Evolutionary conservation across 2,329 filamentous ascomycete genomes (phyloP).

Genomic region (Trichoderma sp.): DNA sequence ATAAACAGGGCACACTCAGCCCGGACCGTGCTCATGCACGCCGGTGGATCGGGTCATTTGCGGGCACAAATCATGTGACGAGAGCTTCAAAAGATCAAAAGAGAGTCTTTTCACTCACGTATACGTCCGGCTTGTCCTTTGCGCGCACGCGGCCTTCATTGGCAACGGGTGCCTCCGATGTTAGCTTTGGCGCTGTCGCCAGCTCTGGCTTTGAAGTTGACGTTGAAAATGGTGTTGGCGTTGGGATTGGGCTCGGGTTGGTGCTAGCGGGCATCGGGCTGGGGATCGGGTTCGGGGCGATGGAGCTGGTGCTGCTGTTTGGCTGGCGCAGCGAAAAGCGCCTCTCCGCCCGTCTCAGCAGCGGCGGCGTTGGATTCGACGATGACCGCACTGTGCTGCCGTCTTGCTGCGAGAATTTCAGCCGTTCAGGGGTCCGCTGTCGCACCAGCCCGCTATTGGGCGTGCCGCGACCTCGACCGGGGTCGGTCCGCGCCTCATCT

Average conservation of each 20-base stretch:
- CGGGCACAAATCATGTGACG: conserved; percentile 18
- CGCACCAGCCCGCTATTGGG: conserved; percentile 56
- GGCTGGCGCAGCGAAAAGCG: conserved; percentile 47
- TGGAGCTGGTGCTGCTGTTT: conserved; percentile 24
- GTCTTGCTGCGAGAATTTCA: conserved; percentile 47
- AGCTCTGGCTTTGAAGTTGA: not conserved
- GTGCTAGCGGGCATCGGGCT: not conserved
- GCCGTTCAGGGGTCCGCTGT: conserved; percentile 53
- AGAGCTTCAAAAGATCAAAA: conserved; percentile 21
- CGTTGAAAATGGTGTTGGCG: not conserved
- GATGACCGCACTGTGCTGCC: conserved; percentile 38
- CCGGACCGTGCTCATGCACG: not conserved
- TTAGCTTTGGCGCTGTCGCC: not conserved
- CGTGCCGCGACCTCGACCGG: conserved; percentile 24
- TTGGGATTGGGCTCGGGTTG: not conserved
- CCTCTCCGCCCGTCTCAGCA: conserved; percentile 69
- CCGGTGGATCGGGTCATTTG: conserved; percentile 13
- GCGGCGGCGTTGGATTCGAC: conserved; percentile 52
- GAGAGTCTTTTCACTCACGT: conserved; percentile 65
- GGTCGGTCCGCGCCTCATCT: conserved; percentile 26
- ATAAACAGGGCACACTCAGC: not conserved
- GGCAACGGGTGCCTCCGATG: conserved; percentile 63
- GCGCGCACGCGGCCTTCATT: conserved; percentile 84
- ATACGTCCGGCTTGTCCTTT: conserved; percentile 89
- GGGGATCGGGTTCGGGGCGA: not conserved